Evolutionary conservation across 805 yeast genomes (phyloP), one percentile per base, ranked within the genome.

Genomic region (Cyberlindnera nakhonratchasimensis): DNA sequence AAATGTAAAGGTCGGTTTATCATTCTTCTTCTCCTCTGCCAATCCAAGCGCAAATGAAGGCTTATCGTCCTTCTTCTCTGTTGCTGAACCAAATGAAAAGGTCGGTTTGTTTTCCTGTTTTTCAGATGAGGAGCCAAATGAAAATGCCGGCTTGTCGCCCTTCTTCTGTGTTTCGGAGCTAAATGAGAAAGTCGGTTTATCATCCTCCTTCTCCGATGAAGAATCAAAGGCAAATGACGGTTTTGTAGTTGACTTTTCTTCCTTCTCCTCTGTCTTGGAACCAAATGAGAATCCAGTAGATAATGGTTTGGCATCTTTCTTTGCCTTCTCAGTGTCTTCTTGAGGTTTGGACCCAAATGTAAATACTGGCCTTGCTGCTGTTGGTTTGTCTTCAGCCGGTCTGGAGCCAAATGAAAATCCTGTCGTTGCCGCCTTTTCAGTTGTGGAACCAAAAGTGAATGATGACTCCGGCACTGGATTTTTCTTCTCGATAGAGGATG

Each of bases 11-110:
- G 44, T 13, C 20, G 35, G 42, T 26, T 43, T 45, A 9, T 39
- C 42, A 5, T 37, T 40, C 35, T 45, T 42, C 35, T 40, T 35
- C 16, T 22, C 36, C 2, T 28, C 21, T 16, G 37, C 11, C 6
- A 29, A 19, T n/a, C n/a, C n/a, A n/a, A n/a, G n/a, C n/a, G n/a
- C n/a, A n/a, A n/a, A n/a, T 17, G 44, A 42, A 5, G 38, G 16
- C 13, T 47, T 29, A 14, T 38, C 50, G 17, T 46, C 48, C 28
- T 45, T 45, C 29, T 42, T 45, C 32, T 43, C 46, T 14, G 39
- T 12, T 17, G 39, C 16, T 14, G 42, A 24, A 10, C 43, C 41
- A 39, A 39, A 43, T 17, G 47, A 33, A 18, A 40, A 33, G 9
- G 44, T 13, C 20, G 35, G 42, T 26, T 43, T 13, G 21, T 19